Evolutionary conservation across 1,284 basidiomycete genomes (phyloP), one percentile per base, ranked within the genome.

Genomic region (Heterobasidion parviporum): DNA sequence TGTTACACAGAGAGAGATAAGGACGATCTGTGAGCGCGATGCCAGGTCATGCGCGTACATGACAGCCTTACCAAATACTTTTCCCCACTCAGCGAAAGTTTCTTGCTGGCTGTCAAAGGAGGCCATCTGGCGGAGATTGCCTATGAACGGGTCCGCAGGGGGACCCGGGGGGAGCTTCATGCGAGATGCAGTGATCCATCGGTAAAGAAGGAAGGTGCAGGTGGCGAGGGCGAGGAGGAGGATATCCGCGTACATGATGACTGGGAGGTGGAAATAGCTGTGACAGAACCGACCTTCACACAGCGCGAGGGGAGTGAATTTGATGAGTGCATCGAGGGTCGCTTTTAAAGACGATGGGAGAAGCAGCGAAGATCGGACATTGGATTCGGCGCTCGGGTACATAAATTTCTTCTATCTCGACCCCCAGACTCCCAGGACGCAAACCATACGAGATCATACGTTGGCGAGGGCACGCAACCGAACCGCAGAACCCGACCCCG

Each of bases 51-150:
- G 26, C 26, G 26, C 26, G 26, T 26, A 6, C 6, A 26, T 26
- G 26, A 26, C 43, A 26, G 16, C 58, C 60, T 16, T 60, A 70
- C 68, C 68, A 51, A 63, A 69, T 32, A 48, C 43, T 47, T 58
- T 60, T 14, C 61, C 60, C 68, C 68, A 70, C 35, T 63, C 54
- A 12, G 58, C 62, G 57, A 81, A 81, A 16, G 65, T 67, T 55
- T 70, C 60, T 58, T 76, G 72, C 58, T 73, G 73, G 54, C 71
- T 65, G 16, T 62, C 56, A 15, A 57, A 20, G 12, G 43, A 50
- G 3, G 75, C 71, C 53, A 81, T 70, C 56, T 81, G 77, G 33
- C 76, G 72, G 32, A 72, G 64, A 59, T 81, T 81, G 2, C 80
- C 80, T 38, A 82, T 66, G 55, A 80, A 61, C 0, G 78, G 78